Base-by-base conservation (phyloP, 1,284 basidiomycete genomes). In the Papiliotrema terrestris region DNA sequence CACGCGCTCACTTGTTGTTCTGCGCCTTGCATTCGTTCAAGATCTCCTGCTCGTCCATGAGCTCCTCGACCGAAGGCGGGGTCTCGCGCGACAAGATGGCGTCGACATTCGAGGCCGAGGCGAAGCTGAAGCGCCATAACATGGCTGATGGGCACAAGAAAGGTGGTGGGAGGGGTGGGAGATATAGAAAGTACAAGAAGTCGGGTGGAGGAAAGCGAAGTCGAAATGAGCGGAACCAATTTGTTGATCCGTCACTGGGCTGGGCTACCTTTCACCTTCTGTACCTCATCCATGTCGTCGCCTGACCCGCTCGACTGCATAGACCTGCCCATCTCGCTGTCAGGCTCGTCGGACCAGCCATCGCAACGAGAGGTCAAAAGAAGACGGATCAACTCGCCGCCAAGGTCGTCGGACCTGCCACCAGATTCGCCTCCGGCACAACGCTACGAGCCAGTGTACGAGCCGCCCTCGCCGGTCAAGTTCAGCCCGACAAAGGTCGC, bases 1-100 rank as follows among this genome's bases (percentile, higher is more conserved):
- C 19, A 8, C 29, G n/a, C 36, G 64, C 73, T 35, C 57, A 77
- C 74, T 72, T 74, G 51, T 87, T 87, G 73, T 97, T 97, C 76
- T 95, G 91, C 3, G 89, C 83, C 78, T 98, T 98, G 83, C 91
- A 93, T 76, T 98, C 94, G 75, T 91, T 89, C 50, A 98, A 80
- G 52, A 97, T 81, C 74, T 97, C 93, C 72, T 91, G 89, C 78
- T 97, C 91, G 78, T 96, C 92, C 55, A 98, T 81, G 55, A 98
- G 86, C 49, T 91, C 87, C 76, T 97, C 93, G 48, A 97, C 81
- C 39, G 84, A 65, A 13, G 75, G 75, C 11, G 75, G 72, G 4
- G 67, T 66, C 56, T 74, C 73, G 32, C 77, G 56, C 26, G 67
- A 63, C 39, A 77, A 60, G 3, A 77, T 60, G 8, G 66, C 61